Percentiles rank a stretch among this genome's conserved stretches.
phyloP scores from a whole-genome alignment of 2,329 filamentous ascomycete species.

The Thelonectria blattea region DNA sequence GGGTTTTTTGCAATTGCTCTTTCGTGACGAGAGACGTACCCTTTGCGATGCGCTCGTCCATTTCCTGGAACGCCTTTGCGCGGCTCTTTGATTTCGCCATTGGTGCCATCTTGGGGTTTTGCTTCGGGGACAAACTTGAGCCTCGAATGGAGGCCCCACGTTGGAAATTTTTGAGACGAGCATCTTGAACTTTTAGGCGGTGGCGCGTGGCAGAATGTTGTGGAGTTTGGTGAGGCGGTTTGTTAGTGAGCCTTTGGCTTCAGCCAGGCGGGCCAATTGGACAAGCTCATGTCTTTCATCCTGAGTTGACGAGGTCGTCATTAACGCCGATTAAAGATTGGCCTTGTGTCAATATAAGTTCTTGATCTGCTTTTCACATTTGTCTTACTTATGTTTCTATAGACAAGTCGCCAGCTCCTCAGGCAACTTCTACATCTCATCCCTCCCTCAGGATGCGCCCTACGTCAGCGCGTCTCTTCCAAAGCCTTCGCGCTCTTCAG shows the following conservation, averaged over 20 bases:
- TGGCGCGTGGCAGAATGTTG: constrained; percentile 50
- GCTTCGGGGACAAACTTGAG: constrained; percentile 22
- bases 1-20: neutral
- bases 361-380: neutral
- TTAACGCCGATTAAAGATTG: neutral
- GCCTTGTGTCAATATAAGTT: neutral
- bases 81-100: constrained; percentile 62
- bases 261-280: neutral
- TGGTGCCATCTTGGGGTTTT: constrained; percentile 40
- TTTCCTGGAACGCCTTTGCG: constrained; percentile 66
- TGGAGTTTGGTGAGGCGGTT: neutral
- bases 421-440: neutral
- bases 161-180: constrained; percentile 42
- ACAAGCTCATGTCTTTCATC: neutral
- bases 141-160: constrained; percentile 38
- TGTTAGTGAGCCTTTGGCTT: constrained; percentile 1
- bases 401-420: neutral
- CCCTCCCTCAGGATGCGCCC: constrained; percentile 45
- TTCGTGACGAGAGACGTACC: constrained; percentile 52
- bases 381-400: neutral
- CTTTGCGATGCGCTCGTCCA: constrained; percentile 65
- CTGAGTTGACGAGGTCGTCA: neutral
- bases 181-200: constrained; percentile 59
- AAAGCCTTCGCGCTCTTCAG: constrained; percentile 37
- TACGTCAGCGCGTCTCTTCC: constrained; percentile 46